Percentiles rank a stretch among this genome's conserved stretches.
phyloP scores from a whole-genome alignment of 176 grass and related monocot genomes.

The Carex cristatella region DNA sequence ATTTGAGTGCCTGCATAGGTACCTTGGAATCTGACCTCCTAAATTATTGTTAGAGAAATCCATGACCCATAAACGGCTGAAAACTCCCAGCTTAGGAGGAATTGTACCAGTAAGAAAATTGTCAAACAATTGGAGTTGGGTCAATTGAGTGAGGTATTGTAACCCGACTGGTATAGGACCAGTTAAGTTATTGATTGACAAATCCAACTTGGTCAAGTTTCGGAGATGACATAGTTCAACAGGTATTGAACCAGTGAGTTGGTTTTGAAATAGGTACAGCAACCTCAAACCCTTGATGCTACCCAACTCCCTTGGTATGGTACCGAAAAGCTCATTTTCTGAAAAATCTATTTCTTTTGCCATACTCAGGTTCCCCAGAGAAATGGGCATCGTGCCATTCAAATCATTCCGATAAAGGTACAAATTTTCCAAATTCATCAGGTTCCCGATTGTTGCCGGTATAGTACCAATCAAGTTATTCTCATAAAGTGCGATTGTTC shows the following conservation, averaged over 20 bases:
- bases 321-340: conserved; percentile 78
- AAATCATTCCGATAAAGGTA: conserved; percentile 87
- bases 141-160: conserved; percentile 73
- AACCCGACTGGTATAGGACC: conserved; percentile 66
- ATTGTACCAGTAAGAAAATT: conserved; percentile 78
- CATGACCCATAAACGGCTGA: conserved; percentile 84
- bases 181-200: conserved; percentile 84
- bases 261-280: conserved; percentile 87
- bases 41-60: conserved; percentile 94
- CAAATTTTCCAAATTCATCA: conserved; percentile 50
- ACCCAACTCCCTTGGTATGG: conserved; percentile 68
- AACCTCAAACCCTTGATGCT: conserved; percentile 59
- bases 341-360: conserved; percentile 87
- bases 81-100: conserved; percentile 75
- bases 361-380: conserved; percentile 60
- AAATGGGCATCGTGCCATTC: conserved; percentile 73
- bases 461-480: conserved; percentile 73
- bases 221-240: conserved; percentile 52
- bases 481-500: conserved; percentile 65
- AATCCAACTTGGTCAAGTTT: conserved; percentile 90
- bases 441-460: conserved; percentile 63
- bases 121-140: conserved; percentile 81
- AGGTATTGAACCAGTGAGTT: conserved; percentile 72
- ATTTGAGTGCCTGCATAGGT: conserved; percentile 79
- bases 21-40: conserved; percentile 68